These are phyloP conservation scores for Neoboletus magnificus DNA, from an alignment of 768 basidiomycete species.

Conservation along the genomic window DNA sequence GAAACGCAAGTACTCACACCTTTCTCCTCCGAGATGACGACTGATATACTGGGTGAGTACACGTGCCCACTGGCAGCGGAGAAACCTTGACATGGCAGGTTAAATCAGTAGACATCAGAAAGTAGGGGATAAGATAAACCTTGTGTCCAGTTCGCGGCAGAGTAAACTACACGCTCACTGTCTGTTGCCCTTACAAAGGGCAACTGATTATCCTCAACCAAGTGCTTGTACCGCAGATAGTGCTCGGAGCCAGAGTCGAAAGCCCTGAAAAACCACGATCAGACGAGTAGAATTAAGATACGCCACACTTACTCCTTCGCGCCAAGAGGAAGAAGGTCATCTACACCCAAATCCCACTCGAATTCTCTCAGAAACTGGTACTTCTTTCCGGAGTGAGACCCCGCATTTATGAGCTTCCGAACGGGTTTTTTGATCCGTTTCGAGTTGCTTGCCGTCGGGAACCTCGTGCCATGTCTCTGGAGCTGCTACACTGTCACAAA, in stretches of 20 bases:
- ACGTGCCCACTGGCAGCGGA: constrained; percentile 45
- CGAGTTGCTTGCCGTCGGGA: constrained; percentile 55
- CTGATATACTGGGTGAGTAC: constrained; percentile 48
- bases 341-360: constrained; percentile 53
- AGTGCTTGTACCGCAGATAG: constrained; percentile 50
- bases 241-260: constrained; percentile 50
- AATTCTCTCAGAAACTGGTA: constrained; percentile 60
- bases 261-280: constrained; percentile 33
- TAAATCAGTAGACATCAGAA: background rate
- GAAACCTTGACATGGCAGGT: constrained; percentile 47
- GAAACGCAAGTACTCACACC: constrained; percentile 38
- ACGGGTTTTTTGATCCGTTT: constrained; percentile 46
- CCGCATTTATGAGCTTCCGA: constrained; percentile 49
- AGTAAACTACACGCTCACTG: constrained; percentile 58
- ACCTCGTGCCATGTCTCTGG: constrained; percentile 79
- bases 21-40: constrained; percentile 45
- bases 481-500: constrained; percentile 43
- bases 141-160: constrained; percentile 66
- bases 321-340: constrained; percentile 64
- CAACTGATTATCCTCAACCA: constrained; percentile 42
- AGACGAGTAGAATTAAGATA: background rate
- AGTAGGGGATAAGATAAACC: constrained; percentile 35
- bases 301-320: constrained; percentile 51
- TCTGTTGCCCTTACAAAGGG: constrained; percentile 56
- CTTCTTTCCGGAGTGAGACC: constrained; percentile 40